Base-by-base conservation (phyloP, 2,329 filamentous ascomycete genomes). In the Aspergillus tanneri region DNA sequence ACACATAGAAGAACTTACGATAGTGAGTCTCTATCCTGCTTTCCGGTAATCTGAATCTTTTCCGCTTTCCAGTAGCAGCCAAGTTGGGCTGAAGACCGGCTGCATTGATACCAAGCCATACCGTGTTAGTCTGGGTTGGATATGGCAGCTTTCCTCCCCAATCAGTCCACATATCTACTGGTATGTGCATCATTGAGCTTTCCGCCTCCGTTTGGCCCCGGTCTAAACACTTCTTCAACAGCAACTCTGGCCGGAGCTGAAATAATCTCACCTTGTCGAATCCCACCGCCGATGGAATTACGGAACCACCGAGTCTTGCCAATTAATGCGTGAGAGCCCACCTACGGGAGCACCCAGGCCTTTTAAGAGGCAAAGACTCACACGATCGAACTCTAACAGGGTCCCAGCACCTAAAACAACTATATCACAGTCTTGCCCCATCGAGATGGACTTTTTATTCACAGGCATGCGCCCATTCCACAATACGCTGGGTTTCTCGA, bases 371-470 rank as follows among this genome's bases (percentile, higher is more conserved):
- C 86, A 90, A 27, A 91, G 70, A 50, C 77, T 85, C 8, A 89
- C 72, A 36, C 79, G 86, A 62, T 91, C 85, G 60, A 88, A 87
- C 1, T 87, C 85, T 3, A 77, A 70, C 16, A 91, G 68, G 1
- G 74, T 75, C 0, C 81, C 84, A 0, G 81, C 82, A 1, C 81
- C 84, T 0, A 85, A 78, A 2, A 79, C 84, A 0, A 86, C 83
- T 11, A 85, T 87, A 63, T 92, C 86, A 85, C 86, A 90, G 11
- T 2, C 87, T 73, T 2, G 88, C 88, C 4, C 87, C 87, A 59
- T 92, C 88, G 52, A 86, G 75, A 65, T 91, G 87, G 66, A 89
- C 72, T 44, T 77, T 75, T 49, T 90, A 82, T 16, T 70, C 73
- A 54, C 86, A 72, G 65, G 76, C 47, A 61, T 72, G 75, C 2